Evolutionary conservation across 208 protist species (phyloP).

Genomic region (Spongospora subterranea): DNA sequence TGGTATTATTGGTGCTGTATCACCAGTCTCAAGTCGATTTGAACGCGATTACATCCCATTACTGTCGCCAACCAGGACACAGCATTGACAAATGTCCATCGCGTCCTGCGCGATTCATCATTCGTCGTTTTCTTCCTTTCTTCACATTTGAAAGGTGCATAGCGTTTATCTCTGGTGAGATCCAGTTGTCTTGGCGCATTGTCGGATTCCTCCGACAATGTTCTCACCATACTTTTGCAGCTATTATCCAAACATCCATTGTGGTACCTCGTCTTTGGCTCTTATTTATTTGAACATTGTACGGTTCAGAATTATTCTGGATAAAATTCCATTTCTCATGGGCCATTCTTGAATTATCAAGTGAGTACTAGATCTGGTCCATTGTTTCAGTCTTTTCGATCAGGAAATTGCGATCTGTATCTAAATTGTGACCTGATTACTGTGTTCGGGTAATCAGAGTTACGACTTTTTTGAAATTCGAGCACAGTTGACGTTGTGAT

Average conservation of each 20-base stretch:
- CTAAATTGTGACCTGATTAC: background rate
- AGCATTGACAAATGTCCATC: too few species aligned
- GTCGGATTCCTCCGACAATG: too few species aligned
- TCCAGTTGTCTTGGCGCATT: background rate
- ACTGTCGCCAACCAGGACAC: too few species aligned
- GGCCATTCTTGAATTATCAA: background rate
- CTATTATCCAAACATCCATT: background rate
- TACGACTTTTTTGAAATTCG: background rate
- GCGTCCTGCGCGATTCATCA: too few species aligned
- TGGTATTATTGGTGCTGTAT: background rate
- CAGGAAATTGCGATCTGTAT: background rate
- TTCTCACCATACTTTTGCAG: too few species aligned
- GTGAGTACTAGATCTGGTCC: background rate
- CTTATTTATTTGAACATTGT: background rate
- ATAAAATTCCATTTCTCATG: constrained; percentile 40
- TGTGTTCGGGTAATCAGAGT: background rate
- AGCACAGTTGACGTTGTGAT: background rate
- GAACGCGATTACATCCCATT: background rate
- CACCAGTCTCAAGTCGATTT: background rate
- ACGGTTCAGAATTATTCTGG: background rate
- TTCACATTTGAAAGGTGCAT: background rate
- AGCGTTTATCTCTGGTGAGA: background rate
- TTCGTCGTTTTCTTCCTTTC: background rate
- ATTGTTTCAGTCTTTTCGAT: background rate
- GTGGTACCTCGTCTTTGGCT: background rate